Percentiles rank a stretch among this genome's conserved stretches.
Conservation (phyloP, 345 rosid species). For the Leavenworthia alabamica region DNA sequence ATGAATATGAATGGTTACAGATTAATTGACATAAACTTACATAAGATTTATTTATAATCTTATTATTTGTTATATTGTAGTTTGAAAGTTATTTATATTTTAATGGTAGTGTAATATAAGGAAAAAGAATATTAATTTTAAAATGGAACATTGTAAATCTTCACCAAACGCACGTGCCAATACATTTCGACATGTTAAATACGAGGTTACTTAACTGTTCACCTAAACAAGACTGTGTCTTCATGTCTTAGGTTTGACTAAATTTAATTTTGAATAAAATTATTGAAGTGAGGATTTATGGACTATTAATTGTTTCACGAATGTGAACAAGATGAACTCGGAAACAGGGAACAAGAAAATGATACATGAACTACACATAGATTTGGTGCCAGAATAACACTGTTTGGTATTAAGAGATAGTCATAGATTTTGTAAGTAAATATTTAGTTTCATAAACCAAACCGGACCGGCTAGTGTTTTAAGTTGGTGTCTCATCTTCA, state of each 20-base stretch:
- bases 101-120: neutral
- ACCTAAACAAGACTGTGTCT: neutral
- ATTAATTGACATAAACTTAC: neutral
- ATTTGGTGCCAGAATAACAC: slow-evolving; percentile 30
- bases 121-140: neutral
- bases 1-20: neutral
- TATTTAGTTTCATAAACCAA: slow-evolving; percentile 25
- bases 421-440: slow-evolving; percentile 16
- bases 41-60: neutral
- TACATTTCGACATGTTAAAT: slow-evolving; percentile 1
- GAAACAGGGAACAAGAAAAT: slow-evolving; percentile 6
- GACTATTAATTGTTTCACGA: neutral
- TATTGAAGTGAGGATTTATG: neutral
- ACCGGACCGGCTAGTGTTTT: slow-evolving; percentile 14
- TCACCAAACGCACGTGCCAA: slow-evolving; percentile 13
- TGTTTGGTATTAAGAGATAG: slow-evolving; percentile 8
- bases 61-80: too few species aligned
- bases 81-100: neutral
- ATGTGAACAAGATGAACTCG: slow-evolving; percentile 6
- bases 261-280: neutral
- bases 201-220: slow-evolving; percentile 10
- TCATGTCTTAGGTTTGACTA: slow-evolving; percentile 26
- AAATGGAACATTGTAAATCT: neutral
- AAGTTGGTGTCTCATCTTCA: slow-evolving; percentile 15
- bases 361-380: neutral